Percentiles rank a stretch among this genome's conserved stretches.
Conservation (phyloP, 2,329 filamentous ascomycete species). For the Pseudogymnoascus sp. region DNA sequence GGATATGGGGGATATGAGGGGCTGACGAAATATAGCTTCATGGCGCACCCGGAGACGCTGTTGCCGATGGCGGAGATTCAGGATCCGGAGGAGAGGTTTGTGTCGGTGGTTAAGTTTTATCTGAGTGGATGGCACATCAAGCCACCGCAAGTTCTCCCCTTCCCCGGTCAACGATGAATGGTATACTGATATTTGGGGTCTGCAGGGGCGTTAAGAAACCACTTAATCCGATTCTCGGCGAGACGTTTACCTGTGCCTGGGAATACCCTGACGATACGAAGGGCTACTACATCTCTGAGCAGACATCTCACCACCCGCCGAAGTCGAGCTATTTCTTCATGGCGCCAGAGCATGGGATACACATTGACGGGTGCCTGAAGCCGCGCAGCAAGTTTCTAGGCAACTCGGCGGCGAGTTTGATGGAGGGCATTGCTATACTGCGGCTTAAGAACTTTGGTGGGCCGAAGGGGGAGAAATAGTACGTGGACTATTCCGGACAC, state of each 20-base stretch:
- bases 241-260: conserved; percentile 94
- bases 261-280: conserved; percentile 75
- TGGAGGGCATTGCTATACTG: conserved; percentile 92
- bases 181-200: not conserved
- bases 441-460: conserved; percentile 71
- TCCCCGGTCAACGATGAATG: not conserved
- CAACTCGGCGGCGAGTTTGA: conserved; percentile 94
- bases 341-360: conserved; percentile 85
- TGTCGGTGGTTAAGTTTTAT: conserved; percentile 96
- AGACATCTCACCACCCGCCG: conserved; percentile 95
- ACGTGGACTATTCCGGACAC: conserved; percentile 33
- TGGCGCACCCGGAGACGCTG: conserved; percentile 96
- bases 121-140: conserved; percentile 98
- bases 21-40: conserved; percentile 59
- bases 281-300: conserved; percentile 94
- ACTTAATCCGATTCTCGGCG: conserved; percentile 90
- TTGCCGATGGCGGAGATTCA: conserved; percentile 81
- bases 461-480: conserved; percentile 77
- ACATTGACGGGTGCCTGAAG: conserved; percentile 92
- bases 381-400: conserved; percentile 91
- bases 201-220: conserved; percentile 92
- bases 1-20: conserved; percentile 11
- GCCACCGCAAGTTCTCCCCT: conserved; percentile 60
- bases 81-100: conserved; percentile 81
- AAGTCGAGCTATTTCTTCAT: conserved; percentile 99